These are phyloP conservation scores for Dillenia suffruticosa DNA, from an alignment of 164 flowering plant species.

Conservation along the genomic window DNA sequence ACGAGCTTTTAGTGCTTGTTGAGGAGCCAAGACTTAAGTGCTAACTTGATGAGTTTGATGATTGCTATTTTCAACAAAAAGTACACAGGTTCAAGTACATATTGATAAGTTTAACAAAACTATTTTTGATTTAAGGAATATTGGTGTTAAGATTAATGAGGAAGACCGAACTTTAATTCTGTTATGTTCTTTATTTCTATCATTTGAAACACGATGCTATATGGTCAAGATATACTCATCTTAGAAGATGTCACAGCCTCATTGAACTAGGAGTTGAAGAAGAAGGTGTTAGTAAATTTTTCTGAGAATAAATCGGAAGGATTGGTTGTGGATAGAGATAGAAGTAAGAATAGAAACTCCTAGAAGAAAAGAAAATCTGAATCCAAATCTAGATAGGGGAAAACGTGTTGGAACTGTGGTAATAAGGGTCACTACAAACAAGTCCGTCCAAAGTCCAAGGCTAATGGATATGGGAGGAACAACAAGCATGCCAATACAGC, in stretches of 20 bases:
- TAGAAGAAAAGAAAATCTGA: no score
- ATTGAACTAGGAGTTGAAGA: neutral
- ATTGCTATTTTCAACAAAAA: no score
- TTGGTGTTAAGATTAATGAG: neutral
- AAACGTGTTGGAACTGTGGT: neutral
- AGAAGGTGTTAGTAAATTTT: neutral
- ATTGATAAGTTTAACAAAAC: neutral
- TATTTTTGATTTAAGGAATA: no score
- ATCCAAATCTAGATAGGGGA: neutral
- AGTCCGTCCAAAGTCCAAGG: neutral
- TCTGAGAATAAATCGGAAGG: neutral
- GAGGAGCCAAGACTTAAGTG: no score
- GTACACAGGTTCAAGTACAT: neutral
- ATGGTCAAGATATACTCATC: neutral
- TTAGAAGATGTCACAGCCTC: neutral
- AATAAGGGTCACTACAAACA: neutral
- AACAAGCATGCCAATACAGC: neutral
- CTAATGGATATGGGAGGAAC: neutral
- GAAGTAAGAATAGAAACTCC: no score
- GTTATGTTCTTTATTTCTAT: no score
- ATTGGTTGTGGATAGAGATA: neutral
- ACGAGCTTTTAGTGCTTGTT: no score
- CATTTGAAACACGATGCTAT: neutral
- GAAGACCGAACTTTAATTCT: neutral
- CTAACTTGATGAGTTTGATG: no score